phyloP scores from a whole-genome alignment of 257 asterid genomes.

The Solanum clarkiae region DNA sequence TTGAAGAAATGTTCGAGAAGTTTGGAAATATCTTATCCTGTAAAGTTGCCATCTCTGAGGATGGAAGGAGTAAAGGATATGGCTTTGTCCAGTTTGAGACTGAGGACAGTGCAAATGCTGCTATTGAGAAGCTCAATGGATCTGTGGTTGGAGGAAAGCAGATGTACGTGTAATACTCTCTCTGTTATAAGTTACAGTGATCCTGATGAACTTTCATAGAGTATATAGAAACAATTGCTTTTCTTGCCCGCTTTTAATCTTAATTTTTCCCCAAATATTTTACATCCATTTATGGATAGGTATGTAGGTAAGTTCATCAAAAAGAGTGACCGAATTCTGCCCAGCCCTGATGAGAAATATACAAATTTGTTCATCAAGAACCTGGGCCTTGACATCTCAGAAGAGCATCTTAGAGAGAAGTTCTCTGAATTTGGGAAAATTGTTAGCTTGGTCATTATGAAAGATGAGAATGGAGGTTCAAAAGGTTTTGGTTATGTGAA shows the following conservation, averaged over 20 bases:
- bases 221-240: background rate
- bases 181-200: background rate
- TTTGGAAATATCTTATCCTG: conserved; percentile 29
- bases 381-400: conserved; percentile 30
- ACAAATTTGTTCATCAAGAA: conserved; percentile 41
- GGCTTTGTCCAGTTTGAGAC: conserved; percentile 48
- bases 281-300: conserved; percentile 12
- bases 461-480: conserved; percentile 29
- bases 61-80: conserved; percentile 47
- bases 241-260: background rate
- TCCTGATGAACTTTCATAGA: background rate
- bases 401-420: conserved; percentile 24
- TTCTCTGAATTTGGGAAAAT: conserved; percentile 43
- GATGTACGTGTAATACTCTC: conserved; percentile 15
- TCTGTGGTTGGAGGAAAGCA: conserved; percentile 14
- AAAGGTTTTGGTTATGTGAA: conserved; percentile 53
- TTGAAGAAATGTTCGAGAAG: conserved; percentile 20
- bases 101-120: conserved; percentile 34
- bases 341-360: conserved; percentile 23
- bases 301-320: conserved; percentile 43
- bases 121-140: conserved; percentile 42
- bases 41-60: conserved; percentile 23
- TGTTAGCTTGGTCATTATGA: conserved; percentile 26
- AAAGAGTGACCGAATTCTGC: conserved; percentile 24
- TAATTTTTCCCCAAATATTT: background rate